Base-by-base conservation (phyloP, 306 rosid genomes). In the Hylodesmum podocarpum region DNA sequence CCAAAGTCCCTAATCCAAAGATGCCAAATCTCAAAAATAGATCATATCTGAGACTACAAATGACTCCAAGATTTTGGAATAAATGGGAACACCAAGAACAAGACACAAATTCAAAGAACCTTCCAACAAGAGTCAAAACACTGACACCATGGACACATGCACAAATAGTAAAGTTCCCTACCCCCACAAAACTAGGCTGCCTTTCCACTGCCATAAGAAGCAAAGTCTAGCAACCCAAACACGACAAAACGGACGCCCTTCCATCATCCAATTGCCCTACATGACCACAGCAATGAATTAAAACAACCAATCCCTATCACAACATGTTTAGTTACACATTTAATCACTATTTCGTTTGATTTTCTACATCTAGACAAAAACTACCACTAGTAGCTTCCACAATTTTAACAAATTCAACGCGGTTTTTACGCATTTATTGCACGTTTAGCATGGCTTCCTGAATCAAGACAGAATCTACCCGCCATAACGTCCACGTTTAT, bases 91-190 rank as follows among this genome's bases (percentile, higher is more conserved):
- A 28, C 19, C 21, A 49, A 8, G 27, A 61, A 47, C n/a, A 64
- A 10, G 29, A 21, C 8, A 36, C 28, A 79, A 54, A 4, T 14
- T 5, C 24, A 57, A 19, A 28, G n/a, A 71, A 41, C 4, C 66
- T 39, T 72, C 36, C 69, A 72, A n/a, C 43, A 22, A 44, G 8
- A 70, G 61, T 69, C 18, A 69, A 67, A 36, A 19, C 59, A 76
- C 18, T 69, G 50, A 58, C 36, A 2, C 15, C 49, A 37, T 18
- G 3, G 54, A 65, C 64, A 64, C 61, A 44, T 8, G 3, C 40
- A 9, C 27, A 34, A 63, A 14, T 33, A 49, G 64, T 39, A 18
- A 37, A 66, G 43, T 51, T 51, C 57, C 11, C 43, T 37, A 39
- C 24, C 27, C 43, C 49, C 13, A 0, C 16, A 2, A 24, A 50